A percentile compares a stretch with the other conserved stretches of the same genome.
phyloP scores from a whole-genome alignment of 2,329 filamentous ascomycete genomes.

The Aspergillus flavus region DNA sequence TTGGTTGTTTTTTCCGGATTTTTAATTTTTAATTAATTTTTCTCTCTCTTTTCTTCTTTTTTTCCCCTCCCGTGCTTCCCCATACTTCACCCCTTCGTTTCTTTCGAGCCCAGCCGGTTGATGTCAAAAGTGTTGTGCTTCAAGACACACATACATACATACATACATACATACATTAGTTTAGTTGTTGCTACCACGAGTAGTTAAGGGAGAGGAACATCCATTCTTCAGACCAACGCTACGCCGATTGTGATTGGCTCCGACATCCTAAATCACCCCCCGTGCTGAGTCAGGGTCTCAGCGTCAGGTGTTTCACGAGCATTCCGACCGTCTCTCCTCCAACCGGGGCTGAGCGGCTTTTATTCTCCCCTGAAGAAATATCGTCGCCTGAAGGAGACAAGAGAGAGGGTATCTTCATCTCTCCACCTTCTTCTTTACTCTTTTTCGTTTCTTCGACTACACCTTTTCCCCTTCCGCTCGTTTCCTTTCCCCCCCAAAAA shows the following conservation, averaged over 20 bases:
- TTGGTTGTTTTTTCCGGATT: neutral
- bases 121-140: neutral
- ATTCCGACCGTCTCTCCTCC: conserved; percentile 26
- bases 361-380: conserved; percentile 19
- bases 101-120: neutral
- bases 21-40: neutral
- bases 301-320: conserved; percentile 20
- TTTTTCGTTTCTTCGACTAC: neutral
- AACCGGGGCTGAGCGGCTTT: conserved; percentile 13
- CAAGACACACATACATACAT: neutral
- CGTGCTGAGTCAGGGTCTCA: conserved; percentile 23
- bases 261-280: neutral
- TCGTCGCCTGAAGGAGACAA: conserved; percentile 8
- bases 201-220: neutral
- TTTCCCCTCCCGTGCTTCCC: neutral
- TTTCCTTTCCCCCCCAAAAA: conserved; percentile 3
- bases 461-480: conserved; percentile 13
- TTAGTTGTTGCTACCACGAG: neutral
- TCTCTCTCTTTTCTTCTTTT: neutral
- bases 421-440: conserved; percentile 12
- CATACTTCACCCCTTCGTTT: neutral
- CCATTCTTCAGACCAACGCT: neutral
- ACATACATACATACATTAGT: neutral
- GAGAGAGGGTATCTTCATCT: conserved; percentile 9
- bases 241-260: conserved; percentile 11